Percentiles rank a stretch among this genome's conserved stretches.
phyloP scores from a whole-genome alignment of 164 flowering plant genomes.

The Nymphaea colorata region DNA sequence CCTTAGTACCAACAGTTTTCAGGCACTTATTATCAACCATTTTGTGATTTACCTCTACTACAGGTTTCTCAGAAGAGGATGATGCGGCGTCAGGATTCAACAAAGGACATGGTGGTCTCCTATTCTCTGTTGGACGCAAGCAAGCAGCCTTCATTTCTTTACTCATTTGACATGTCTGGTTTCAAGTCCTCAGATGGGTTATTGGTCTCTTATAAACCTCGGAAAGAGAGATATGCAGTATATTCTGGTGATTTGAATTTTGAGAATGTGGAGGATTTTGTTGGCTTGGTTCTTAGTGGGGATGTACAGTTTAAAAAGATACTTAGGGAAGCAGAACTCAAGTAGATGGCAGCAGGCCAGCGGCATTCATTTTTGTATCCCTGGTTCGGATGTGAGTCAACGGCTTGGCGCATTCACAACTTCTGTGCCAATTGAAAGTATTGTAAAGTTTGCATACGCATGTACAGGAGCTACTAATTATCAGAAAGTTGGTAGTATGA shows the following conservation, averaged over 20 bases:
- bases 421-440: background rate
- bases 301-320: constrained; percentile 55
- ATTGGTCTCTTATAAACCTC: constrained; percentile 75
- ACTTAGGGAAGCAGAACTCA: constrained; percentile 42
- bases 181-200: constrained; percentile 47
- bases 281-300: constrained; percentile 63
- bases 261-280: constrained; percentile 61
- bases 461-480: background rate
- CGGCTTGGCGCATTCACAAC: background rate
- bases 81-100: constrained; percentile 36
- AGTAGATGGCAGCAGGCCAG: constrained; percentile 12
- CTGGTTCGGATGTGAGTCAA: background rate
- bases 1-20: too few relatives aligned
- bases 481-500: too few relatives aligned
- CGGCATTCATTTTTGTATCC: background rate
- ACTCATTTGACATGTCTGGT: constrained; percentile 54
- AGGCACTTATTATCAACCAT: background rate
- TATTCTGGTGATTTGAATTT: constrained; percentile 27
- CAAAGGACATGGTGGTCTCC: constrained; percentile 41
- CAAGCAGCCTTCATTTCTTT: constrained; percentile 51
- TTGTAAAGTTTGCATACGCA: background rate
- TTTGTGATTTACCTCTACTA: background rate
- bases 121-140: constrained; percentile 64
- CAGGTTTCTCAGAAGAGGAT: constrained; percentile 82
- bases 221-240: constrained; percentile 55